phyloP scores from a whole-genome alignment of 1,139 yeast genomes.

The Kodamaea arcana region DNA sequence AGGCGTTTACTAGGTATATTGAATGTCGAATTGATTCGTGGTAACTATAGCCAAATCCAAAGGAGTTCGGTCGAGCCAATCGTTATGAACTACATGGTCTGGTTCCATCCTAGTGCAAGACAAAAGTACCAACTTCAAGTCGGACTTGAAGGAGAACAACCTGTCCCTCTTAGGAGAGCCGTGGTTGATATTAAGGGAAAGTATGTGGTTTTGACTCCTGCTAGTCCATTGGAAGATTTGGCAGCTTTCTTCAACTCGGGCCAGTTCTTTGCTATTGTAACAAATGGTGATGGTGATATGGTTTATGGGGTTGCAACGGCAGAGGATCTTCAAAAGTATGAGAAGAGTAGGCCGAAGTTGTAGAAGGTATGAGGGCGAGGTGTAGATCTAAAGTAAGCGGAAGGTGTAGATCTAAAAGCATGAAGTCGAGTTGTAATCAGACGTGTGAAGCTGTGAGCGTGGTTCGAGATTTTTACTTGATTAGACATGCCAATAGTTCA shows the following conservation, averaged over 20 bases:
- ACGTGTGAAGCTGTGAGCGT: no score
- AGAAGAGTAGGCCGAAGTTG: slow-evolving; percentile 49
- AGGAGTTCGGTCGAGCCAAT: slow-evolving; percentile 26
- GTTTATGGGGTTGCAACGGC: slow-evolving; percentile 65
- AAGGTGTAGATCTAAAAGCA: no score
- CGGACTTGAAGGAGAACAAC: slow-evolving; percentile 8
- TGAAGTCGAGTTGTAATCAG: no score
- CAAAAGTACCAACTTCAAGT: slow-evolving; percentile 26
- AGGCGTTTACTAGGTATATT: slow-evolving; percentile 53
- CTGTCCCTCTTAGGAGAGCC: slow-evolving; percentile 22
- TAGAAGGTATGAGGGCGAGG: slow-evolving; percentile 26
- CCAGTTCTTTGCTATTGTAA: slow-evolving; percentile 54
- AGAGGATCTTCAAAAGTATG: slow-evolving; percentile 54
- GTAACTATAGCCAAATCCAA: slow-evolving; percentile 18
- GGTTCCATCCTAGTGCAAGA: slow-evolving; percentile 41
- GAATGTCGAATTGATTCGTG: slow-evolving; percentile 45
- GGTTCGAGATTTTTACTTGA: no score
- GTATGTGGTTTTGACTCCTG: slow-evolving; percentile 49
- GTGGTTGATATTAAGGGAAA: slow-evolving; percentile 26
- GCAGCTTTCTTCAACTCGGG: slow-evolving; percentile 50
- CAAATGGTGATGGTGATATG: slow-evolving; percentile 51
- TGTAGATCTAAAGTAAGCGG: no score
- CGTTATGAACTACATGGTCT: slow-evolving; percentile 39
- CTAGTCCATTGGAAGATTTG: slow-evolving; percentile 54
- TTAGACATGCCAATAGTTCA: no score